Conservation (phyloP, 768 basidiomycete genomes). For the Russula olivacea region DNA sequence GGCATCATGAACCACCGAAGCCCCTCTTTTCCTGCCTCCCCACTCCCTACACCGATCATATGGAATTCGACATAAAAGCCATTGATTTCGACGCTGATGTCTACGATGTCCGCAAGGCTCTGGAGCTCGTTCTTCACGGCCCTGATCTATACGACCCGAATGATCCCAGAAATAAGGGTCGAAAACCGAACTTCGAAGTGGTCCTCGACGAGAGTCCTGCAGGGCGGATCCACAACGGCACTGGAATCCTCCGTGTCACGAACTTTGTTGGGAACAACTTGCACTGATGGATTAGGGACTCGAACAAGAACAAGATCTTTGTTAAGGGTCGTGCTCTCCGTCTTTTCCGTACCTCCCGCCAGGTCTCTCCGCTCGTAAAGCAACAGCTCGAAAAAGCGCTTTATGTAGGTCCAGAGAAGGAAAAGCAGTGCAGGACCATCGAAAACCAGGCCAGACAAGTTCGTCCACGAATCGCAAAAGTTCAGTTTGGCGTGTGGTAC, state of each 20-base stretch:
- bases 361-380: slow-evolving; percentile 3
- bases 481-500: slow-evolving; percentile 65
- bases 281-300: slow-evolving; percentile 36
- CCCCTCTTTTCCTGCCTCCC: too few species aligned
- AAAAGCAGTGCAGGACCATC: slow-evolving; percentile 24
- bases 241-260: slow-evolving; percentile 34
- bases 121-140: slow-evolving; percentile 54
- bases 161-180: slow-evolving; percentile 31
- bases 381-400: slow-evolving; percentile 30
- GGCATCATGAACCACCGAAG: too few species aligned
- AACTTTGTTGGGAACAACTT: slow-evolving; percentile 41
- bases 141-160: slow-evolving; percentile 40
- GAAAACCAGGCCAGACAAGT: slow-evolving; percentile 37
- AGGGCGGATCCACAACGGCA: slow-evolving; percentile 54
- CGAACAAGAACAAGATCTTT: slow-evolving; percentile 28
- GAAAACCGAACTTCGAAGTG: slow-evolving; percentile 57
- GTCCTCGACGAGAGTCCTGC: slow-evolving; percentile 42
- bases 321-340: slow-evolving; percentile 27
- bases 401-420: slow-evolving; percentile 30
- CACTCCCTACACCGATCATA: slow-evolving; percentile 13
- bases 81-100: slow-evolving; percentile 39
- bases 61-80: slow-evolving; percentile 38
- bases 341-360: slow-evolving; percentile 22
- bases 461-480: slow-evolving; percentile 48
- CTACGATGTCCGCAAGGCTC: slow-evolving; percentile 50